Conservation (phyloP, 352 stramenopile genomes). For the Globisporangium apiculatum region DNA sequence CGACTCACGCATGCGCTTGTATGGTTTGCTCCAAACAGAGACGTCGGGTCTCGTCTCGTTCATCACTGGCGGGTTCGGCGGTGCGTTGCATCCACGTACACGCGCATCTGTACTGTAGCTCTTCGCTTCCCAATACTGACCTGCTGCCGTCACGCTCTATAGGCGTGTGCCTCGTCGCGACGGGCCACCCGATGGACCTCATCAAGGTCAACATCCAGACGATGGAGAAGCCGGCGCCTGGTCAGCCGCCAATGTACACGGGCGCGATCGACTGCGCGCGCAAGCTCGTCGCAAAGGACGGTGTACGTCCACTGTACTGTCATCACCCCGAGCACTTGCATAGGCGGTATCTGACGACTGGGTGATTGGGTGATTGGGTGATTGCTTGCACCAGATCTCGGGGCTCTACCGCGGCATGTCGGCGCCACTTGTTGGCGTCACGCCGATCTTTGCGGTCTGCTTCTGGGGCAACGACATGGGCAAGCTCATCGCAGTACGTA, state of each 20-base stretch:
- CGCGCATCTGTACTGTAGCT: background rate
- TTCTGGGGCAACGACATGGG: conserved; percentile 98
- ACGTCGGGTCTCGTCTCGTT: conserved; percentile 90
- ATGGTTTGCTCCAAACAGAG: conserved; percentile 18
- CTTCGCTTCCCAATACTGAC: background rate
- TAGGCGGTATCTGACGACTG: background rate
- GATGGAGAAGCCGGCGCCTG: conserved; percentile 62
- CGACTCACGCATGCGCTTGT: background rate
- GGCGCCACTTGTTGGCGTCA: conserved; percentile 91
- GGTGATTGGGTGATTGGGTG: background rate
- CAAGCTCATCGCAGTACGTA: conserved; percentile 84
- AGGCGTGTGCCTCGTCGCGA: conserved; percentile 89
- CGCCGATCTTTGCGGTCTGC: conserved; percentile 94
- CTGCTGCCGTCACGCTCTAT: background rate
- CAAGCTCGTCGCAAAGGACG: conserved; percentile 92
- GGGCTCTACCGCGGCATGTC: conserved; percentile 94
- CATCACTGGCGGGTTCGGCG: conserved; percentile 90
- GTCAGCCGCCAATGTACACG: conserved; percentile 68
- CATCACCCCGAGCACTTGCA: background rate
- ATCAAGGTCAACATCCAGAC: conserved; percentile 95
- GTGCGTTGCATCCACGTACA: conserved; percentile 23
- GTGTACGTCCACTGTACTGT: conserved; percentile 39
- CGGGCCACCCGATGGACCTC: conserved; percentile 93
- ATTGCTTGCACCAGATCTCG: conserved; percentile 27
- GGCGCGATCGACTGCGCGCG: conserved; percentile 87